phyloP scores from a whole-genome alignment of 2,329 filamentous ascomycete genomes.

The Aspergillus pseudotamarii region DNA sequence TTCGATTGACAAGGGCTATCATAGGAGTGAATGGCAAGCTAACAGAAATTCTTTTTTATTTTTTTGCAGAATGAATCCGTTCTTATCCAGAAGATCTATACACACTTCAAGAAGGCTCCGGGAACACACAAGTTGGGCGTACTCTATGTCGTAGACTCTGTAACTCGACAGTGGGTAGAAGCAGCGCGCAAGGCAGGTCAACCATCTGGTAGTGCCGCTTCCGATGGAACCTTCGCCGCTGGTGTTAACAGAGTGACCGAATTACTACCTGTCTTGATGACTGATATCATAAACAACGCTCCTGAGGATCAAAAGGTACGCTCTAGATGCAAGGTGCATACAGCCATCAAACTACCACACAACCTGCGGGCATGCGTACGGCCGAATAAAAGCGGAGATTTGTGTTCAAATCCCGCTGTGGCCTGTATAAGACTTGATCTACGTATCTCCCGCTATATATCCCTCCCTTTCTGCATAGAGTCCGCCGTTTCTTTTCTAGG shows the following conservation, averaged over 20 bases:
- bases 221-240: slow-evolving; percentile 90
- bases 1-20: not conserved
- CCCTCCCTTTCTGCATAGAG: slow-evolving; percentile 27
- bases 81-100: slow-evolving; percentile 94
- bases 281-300: slow-evolving; percentile 85
- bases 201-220: slow-evolving; percentile 74
- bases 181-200: slow-evolving; percentile 87
- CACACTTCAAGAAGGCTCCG: slow-evolving; percentile 93
- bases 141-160: slow-evolving; percentile 99
- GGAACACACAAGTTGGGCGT: slow-evolving; percentile 97
- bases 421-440: slow-evolving; percentile 25
- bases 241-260: slow-evolving; percentile 97
- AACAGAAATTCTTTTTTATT: slow-evolving; percentile 24
- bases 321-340: slow-evolving; percentile 45
- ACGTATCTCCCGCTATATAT: slow-evolving; percentile 30
- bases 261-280: slow-evolving; percentile 89
- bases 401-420: slow-evolving; percentile 32
- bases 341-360: slow-evolving; percentile 31
- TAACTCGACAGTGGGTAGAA: slow-evolving; percentile 98
- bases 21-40: slow-evolving; percentile 19
- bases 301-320: slow-evolving; percentile 97
- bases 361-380: slow-evolving; percentile 33
- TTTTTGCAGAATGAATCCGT: slow-evolving; percentile 79
- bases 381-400: slow-evolving; percentile 27
- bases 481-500: slow-evolving; percentile 23